Evolutionary conservation across 164 flowering plant genomes (phyloP).

Genomic region (Dillenia suffruticosa): DNA sequence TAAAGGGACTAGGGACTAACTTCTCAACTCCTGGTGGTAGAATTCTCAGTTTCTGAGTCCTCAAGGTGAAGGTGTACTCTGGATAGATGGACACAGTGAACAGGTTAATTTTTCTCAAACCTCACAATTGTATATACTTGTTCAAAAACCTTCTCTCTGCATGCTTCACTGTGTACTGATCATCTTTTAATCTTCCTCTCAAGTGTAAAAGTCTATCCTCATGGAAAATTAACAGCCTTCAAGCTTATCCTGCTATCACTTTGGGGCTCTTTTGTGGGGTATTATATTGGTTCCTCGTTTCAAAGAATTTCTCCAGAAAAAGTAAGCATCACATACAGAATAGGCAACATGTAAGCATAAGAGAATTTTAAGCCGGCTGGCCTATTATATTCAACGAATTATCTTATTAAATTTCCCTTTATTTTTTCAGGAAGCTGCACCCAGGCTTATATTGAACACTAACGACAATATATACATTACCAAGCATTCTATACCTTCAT

Average conservation of each 20-base stretch:
- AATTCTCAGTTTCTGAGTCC: background rate
- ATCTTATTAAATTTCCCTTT: no score
- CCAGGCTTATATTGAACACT: background rate
- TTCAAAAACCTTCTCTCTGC: background rate
- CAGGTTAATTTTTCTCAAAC: constrained; percentile 1
- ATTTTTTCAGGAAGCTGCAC: background rate
- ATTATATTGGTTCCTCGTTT: constrained; percentile 8
- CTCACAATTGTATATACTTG: background rate
- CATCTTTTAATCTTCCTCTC: background rate
- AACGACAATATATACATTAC: background rate
- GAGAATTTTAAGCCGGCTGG: no score
- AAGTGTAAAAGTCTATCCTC: background rate
- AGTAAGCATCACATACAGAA: constrained; percentile 3
- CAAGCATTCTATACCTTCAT: background rate
- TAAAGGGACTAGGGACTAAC: no score
- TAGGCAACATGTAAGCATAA: background rate
- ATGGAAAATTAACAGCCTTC: constrained; percentile 4
- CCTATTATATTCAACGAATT: background rate
- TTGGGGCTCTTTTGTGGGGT: constrained; percentile 6
- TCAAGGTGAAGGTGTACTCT: background rate
- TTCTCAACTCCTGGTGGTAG: no score
- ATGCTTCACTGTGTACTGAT: background rate
- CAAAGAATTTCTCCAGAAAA: background rate
- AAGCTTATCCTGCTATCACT: constrained; percentile 5
- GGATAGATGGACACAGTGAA: background rate